Percentiles rank a stretch among this genome's conserved stretches.
Conservation (phyloP, 805 yeast species). For the Candida alai region DNA sequence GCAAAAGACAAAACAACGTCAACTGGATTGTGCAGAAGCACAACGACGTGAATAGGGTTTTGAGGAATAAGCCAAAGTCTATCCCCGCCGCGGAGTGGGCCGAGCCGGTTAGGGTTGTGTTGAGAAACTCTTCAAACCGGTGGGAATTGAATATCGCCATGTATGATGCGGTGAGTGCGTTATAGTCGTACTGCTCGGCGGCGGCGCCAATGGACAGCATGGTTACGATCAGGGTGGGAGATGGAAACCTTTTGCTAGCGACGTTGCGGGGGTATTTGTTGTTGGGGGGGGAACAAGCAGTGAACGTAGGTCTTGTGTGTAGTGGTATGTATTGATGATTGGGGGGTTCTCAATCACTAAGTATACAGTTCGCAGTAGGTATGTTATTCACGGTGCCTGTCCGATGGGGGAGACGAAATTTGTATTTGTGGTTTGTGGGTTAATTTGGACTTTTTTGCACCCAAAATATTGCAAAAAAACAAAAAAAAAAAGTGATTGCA, state of each 20-base stretch:
- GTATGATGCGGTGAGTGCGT: conserved; percentile 24
- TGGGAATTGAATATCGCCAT: conserved; percentile 27
- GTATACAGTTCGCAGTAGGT: too few relatives aligned
- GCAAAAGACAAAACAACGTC: conserved; percentile 32
- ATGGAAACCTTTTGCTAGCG: too few relatives aligned
- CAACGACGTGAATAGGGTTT: conserved; percentile 53
- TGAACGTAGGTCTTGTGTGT: too few relatives aligned
- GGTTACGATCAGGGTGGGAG: not conserved
- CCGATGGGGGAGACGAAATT: too few relatives aligned
- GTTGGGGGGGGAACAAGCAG: too few relatives aligned
- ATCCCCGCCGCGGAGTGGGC: conserved; percentile 60
- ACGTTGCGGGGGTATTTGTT: too few relatives aligned
- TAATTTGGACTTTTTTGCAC: too few relatives aligned
- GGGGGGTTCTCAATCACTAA: too few relatives aligned
- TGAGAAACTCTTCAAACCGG: conserved; percentile 37
- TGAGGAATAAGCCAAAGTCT: conserved; percentile 51
- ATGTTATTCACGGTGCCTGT: too few relatives aligned
- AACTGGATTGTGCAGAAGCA: conserved; percentile 53
- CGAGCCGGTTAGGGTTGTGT: conserved; percentile 52
- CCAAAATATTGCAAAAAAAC: too few relatives aligned
- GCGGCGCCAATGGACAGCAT: conserved; percentile 20
- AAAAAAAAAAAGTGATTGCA: not conserved
- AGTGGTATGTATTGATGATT: too few relatives aligned
- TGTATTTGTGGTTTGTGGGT: too few relatives aligned
- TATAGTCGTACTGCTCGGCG: conserved; percentile 19